Evolutionary conservation across 2,329 filamentous ascomycete species (phyloP).

Genomic region (Escovopsis sp.): DNA sequence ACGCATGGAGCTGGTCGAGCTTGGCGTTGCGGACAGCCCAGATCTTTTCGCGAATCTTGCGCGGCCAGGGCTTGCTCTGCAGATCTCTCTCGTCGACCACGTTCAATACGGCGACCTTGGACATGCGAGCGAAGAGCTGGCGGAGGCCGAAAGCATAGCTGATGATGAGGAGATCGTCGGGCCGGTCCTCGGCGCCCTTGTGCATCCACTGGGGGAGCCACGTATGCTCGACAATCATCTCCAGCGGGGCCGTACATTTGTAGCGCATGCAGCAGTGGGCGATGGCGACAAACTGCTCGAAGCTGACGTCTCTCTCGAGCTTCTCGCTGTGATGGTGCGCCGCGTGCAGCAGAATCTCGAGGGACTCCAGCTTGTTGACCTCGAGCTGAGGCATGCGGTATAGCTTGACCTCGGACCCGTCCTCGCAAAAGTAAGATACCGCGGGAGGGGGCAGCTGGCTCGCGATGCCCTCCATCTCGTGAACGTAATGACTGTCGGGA

Average conservation of each 20-base stretch:
- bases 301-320: constrained; percentile 31
- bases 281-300: constrained; percentile 35
- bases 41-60: constrained; percentile 31
- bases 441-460: constrained; percentile 22
- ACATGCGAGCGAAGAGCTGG: constrained; percentile 33
- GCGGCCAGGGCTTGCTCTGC: constrained; percentile 30
- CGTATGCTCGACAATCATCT: constrained; percentile 32
- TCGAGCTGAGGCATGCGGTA: constrained; percentile 40
- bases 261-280: constrained; percentile 36
- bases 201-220: constrained; percentile 40
- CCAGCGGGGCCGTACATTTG: constrained; percentile 35
- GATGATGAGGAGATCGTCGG: constrained; percentile 35
- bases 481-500: constrained; percentile 14
- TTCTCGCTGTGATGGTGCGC: constrained; percentile 34
- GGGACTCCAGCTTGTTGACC: constrained; percentile 23
- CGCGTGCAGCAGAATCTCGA: constrained; percentile 35
- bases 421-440: constrained; percentile 23
- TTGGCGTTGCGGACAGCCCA: constrained; percentile 34
- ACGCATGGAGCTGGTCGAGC: constrained; percentile 33
- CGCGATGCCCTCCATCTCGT: constrained; percentile 23
- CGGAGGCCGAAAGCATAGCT: constrained; percentile 37
- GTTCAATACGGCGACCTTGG: constrained; percentile 34
- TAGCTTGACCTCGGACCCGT: constrained; percentile 29
- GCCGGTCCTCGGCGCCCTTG: constrained; percentile 30
- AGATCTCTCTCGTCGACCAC: constrained; percentile 28